These are phyloP conservation scores for Fusarium sp. DNA, from an alignment of 2,329 filamentous ascomycete species.

Conservation along the genomic window DNA sequence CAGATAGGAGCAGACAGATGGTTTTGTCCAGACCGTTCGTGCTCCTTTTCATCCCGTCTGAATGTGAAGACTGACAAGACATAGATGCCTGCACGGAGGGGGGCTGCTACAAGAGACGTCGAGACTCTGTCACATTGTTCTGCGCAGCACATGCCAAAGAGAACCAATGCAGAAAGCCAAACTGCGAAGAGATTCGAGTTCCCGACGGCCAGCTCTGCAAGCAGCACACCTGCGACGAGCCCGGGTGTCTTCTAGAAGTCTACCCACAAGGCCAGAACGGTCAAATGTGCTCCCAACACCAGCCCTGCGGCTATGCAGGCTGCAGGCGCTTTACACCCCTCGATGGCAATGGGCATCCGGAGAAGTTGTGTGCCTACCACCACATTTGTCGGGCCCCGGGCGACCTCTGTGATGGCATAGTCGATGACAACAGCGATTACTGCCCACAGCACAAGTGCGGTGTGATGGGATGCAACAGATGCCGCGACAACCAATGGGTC, in stretches of 20 bases:
- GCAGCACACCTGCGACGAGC: slow-evolving; percentile 10
- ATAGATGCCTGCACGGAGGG: slow-evolving; percentile 15
- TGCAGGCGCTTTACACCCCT: slow-evolving; percentile 7
- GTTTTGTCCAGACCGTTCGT: slow-evolving; percentile 25
- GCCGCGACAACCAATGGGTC: slow-evolving; percentile 7
- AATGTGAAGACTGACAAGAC: neutral
- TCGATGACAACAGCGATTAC: neutral
- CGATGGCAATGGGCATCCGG: neutral
- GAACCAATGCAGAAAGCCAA: neutral
- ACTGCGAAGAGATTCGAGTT: slow-evolving; percentile 8
- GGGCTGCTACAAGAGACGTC: slow-evolving; percentile 11
- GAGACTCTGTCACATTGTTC: neutral
- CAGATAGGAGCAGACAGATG: neutral
- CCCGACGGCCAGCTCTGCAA: slow-evolving; percentile 3
- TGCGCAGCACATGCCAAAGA: slow-evolving; percentile 14
- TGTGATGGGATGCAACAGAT: neutral
- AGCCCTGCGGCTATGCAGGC: slow-evolving; percentile 17
- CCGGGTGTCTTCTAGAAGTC: neutral
- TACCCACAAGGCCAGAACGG: neutral
- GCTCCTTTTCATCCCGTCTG: fast-evolving
- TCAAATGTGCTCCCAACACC: slow-evolving; percentile 21
- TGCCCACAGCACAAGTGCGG: slow-evolving; percentile 30
- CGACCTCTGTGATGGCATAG: slow-evolving; percentile 15
- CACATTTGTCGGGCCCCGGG: slow-evolving; percentile 10
- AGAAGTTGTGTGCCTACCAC: slow-evolving; percentile 22